Conservation (phyloP, 106 monocot genomes). For the Apostasia ramifera region DNA sequence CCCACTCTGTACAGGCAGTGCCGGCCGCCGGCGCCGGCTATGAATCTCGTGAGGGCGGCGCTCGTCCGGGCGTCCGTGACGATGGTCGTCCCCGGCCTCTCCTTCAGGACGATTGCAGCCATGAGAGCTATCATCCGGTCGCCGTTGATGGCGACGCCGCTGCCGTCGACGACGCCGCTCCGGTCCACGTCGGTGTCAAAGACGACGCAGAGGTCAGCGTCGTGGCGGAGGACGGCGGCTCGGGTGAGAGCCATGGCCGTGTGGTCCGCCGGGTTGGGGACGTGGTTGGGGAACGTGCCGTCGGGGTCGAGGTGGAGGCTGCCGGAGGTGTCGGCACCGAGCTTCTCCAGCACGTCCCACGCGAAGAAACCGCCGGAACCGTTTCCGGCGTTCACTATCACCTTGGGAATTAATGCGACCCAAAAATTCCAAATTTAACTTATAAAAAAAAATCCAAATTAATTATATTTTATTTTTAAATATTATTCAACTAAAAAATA, state of each 20-base stretch:
- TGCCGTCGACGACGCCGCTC: slow-evolving; percentile 44
- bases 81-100: slow-evolving; percentile 37
- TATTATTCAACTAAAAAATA: too few relatives aligned
- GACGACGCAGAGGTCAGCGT: slow-evolving; percentile 44
- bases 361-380: slow-evolving; percentile 61
- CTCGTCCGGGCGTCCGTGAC: slow-evolving; percentile 54
- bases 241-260: slow-evolving; percentile 45
- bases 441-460: too few relatives aligned
- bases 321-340: slow-evolving; percentile 49
- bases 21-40: slow-evolving; percentile 23
- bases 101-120: slow-evolving; percentile 36
- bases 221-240: slow-evolving; percentile 22
- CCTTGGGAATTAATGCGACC: neutral
- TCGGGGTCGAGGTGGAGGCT: slow-evolving; percentile 48
- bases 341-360: slow-evolving; percentile 32
- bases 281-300: slow-evolving; percentile 54
- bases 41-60: slow-evolving; percentile 34
- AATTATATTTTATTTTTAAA: too few relatives aligned
- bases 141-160: slow-evolving; percentile 34
- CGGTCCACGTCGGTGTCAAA: slow-evolving; percentile 67
- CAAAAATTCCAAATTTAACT: too few relatives aligned
- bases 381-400: slow-evolving; percentile 57
- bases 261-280: slow-evolving; percentile 45
- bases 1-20: slow-evolving; percentile 59
- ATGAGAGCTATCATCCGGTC: slow-evolving; percentile 49